Evolutionary conservation across 2,329 filamentous ascomycete genomes (phyloP).

Genomic region (Hypoxylon rubiginosum): DNA sequence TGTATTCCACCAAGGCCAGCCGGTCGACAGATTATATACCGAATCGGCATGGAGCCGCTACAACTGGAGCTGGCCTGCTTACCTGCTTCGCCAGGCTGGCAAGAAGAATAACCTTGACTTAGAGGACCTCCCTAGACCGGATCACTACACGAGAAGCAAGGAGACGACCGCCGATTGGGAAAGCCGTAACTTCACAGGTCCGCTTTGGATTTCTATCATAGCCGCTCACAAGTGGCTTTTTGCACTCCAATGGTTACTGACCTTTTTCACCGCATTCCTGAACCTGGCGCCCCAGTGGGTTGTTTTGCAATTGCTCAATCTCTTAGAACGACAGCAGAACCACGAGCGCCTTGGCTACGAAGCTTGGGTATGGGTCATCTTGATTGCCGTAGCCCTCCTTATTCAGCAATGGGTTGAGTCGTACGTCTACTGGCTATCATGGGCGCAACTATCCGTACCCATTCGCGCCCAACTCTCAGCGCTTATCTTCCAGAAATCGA

Average conservation of each 20-base stretch:
- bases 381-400: conserved; percentile 72
- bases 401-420: conserved; percentile 72
- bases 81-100: conserved; percentile 67
- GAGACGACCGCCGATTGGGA: conserved; percentile 66
- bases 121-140: conserved; percentile 72
- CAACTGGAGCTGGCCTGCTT: conserved; percentile 74
- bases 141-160: conserved; percentile 66
- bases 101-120: conserved; percentile 72
- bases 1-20: conserved; percentile 69
- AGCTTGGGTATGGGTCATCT: conserved; percentile 77
- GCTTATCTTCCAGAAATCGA: conserved; percentile 81
- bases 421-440: conserved; percentile 76
- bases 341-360: conserved; percentile 63
- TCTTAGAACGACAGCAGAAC: conserved; percentile 69
- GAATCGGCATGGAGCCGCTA: conserved; percentile 71
- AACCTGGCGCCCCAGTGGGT: conserved; percentile 79
- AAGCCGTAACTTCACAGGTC: conserved; percentile 59
- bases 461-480: conserved; percentile 78
- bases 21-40: conserved; percentile 75
- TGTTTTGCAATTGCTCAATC: conserved; percentile 73
- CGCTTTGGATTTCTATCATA: conserved; percentile 72
- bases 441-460: conserved; percentile 72
- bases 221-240: conserved; percentile 69
- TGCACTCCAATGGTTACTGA: conserved; percentile 70
- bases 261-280: conserved; percentile 66